phyloP scores from a whole-genome alignment of 176 grass and related monocot species.

The Cymbopogon citratus region DNA sequence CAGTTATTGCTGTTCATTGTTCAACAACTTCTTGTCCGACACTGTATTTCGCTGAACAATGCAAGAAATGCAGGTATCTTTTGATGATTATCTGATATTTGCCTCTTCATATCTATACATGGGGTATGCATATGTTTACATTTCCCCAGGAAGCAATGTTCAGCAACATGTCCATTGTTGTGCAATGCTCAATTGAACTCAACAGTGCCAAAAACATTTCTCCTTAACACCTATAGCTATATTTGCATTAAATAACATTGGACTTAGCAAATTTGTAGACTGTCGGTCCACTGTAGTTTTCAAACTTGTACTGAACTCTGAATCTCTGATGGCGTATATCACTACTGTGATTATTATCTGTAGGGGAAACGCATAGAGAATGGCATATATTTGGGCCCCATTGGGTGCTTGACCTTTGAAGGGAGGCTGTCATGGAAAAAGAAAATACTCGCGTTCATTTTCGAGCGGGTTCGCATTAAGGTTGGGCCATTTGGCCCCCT shows the following conservation, averaged over 20 bases:
- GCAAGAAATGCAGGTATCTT: neutral
- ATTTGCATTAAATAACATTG: neutral
- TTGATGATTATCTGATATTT: neutral
- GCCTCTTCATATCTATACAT: neutral
- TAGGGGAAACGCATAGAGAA: constrained; percentile 87
- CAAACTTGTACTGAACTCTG: neutral
- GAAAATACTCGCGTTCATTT: constrained; percentile 87
- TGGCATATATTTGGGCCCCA: constrained; percentile 67
- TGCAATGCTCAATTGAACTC: neutral
- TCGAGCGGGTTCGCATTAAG: constrained; percentile 62
- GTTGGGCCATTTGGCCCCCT: constrained; percentile 65
- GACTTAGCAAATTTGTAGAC: neutral
- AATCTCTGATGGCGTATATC: neutral
- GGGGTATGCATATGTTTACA: neutral
- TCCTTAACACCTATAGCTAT: neutral
- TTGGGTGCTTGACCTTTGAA: constrained; percentile 67
- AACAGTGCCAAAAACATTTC: neutral
- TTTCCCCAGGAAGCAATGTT: neutral
- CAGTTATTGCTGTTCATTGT: neutral
- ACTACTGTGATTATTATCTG: constrained; percentile 1
- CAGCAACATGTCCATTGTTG: neutral
- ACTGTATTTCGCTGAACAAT: neutral
- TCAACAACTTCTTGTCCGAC: neutral
- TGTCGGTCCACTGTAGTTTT: neutral
- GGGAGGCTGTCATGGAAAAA: constrained; percentile 85